phyloP scores from a whole-genome alignment of 2,329 filamentous ascomycete genomes.

The Clarireedia paspali region DNA sequence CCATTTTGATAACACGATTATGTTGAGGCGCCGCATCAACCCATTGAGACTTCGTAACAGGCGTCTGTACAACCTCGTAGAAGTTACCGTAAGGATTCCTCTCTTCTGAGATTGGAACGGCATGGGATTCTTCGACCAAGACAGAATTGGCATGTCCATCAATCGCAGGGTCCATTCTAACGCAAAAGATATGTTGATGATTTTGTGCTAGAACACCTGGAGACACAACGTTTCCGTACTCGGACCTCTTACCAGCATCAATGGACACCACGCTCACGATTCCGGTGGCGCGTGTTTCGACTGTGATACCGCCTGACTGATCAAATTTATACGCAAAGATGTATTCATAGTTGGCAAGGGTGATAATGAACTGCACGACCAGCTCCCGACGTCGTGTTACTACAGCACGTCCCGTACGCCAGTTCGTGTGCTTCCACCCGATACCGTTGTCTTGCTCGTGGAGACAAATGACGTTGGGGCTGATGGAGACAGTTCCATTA shows the following conservation, averaged over 20 bases:
- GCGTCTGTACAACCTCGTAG: constrained; percentile 39
- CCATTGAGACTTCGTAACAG: constrained; percentile 34
- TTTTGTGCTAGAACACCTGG: constrained; percentile 52
- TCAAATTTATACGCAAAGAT: constrained; percentile 59
- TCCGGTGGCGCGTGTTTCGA: constrained; percentile 59
- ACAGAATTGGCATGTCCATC: constrained; percentile 47
- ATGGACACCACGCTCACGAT: constrained; percentile 51
- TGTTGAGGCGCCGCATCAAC: constrained; percentile 38
- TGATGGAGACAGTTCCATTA: constrained; percentile 44
- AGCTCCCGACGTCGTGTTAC: constrained; percentile 55
- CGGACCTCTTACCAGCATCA: constrained; percentile 42
- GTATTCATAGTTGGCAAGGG: constrained; percentile 65
- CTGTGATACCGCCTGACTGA: constrained; percentile 50
- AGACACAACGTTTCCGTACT: constrained; percentile 53
- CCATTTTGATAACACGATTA: constrained; percentile 77
- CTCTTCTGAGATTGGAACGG: constrained; percentile 32
- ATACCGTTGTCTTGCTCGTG: constrained; percentile 66
- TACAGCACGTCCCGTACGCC: constrained; percentile 52
- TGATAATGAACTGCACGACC: constrained; percentile 61
- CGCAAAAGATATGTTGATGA: constrained; percentile 51
- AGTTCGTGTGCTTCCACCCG: constrained; percentile 65
- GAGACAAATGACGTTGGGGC: constrained; percentile 57
- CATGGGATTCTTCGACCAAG: constrained; percentile 45
- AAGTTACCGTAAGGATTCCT: constrained; percentile 47
- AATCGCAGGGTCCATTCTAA: constrained; percentile 49